Conservation (phyloP, 306 rosid genomes). For the Vigna trinervia region DNA sequence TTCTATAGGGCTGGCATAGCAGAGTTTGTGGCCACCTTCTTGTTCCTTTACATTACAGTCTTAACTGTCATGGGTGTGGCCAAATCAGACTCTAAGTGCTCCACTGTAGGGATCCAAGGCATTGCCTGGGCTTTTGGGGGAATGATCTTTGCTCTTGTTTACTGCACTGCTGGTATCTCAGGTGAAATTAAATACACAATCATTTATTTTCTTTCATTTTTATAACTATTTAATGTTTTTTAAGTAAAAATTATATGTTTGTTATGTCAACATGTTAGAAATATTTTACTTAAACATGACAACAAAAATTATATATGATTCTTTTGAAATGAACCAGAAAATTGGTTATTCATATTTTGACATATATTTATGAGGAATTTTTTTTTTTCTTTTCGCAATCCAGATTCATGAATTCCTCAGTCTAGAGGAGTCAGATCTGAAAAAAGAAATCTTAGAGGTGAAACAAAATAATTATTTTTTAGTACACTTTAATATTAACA, state of each 20-base stretch:
- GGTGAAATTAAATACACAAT: constrained; percentile 38
- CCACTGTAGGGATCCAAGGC: constrained; percentile 59
- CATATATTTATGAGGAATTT: too few relatives aligned
- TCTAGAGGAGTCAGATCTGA: not conserved
- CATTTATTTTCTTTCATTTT: not conserved
- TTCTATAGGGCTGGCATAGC: constrained; percentile 61
- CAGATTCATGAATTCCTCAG: not conserved
- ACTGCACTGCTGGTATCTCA: constrained; percentile 62
- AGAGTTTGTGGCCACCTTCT: constrained; percentile 60
- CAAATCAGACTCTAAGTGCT: constrained; percentile 47
- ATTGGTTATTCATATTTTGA: too few relatives aligned
- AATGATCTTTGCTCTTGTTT: constrained; percentile 64
- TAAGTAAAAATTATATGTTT: too few relatives aligned
- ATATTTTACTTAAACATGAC: too few relatives aligned
- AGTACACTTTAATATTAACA: too few relatives aligned
- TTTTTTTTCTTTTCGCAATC: too few relatives aligned
- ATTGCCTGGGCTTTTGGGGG: constrained; percentile 71
- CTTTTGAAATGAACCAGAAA: too few relatives aligned
- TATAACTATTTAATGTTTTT: too few relatives aligned
- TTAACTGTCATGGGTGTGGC: constrained; percentile 55
- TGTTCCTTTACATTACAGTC: constrained; percentile 57
- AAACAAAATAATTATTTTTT: not conserved
- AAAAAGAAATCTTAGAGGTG: not conserved
- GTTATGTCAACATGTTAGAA: too few relatives aligned
- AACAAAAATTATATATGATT: too few relatives aligned